Evolutionary conservation across 768 basidiomycete species (phyloP), one percentile per base, ranked within the genome.

Genomic region (Imleria badia): DNA sequence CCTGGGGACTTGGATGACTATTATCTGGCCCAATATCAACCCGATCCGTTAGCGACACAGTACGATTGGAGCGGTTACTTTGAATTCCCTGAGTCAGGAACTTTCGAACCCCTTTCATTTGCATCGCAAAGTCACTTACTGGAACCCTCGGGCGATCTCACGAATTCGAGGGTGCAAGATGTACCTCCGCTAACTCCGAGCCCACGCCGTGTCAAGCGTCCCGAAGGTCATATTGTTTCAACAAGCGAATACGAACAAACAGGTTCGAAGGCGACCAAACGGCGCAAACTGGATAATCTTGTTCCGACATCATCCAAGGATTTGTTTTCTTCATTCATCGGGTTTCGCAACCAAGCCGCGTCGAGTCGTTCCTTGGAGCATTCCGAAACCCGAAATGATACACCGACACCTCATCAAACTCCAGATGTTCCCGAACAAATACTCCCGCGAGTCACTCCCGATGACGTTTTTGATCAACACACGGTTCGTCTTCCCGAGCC

Each of bases 401-500:
- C 41, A 39, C 46, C 58, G 14, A 45, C 31, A 20, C 48, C 45
- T n/a, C 33, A 55, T 50, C 51, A 56, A 45, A 43, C 31, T 7
- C 29, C 15, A 55, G 48, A 33, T 29, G 36, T 55, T 30, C 45
- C 45, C 14, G 56, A 63, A 29, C 56, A 61, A 54, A 54, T 55
- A 31, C 57, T 46, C 22, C 63, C 66, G 44, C 66, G 58, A 15
- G 62, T 33, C 43, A 59, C 73, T 19, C 81, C 82, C 11, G 60
- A 67, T 34, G 77, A 78, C 33, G 56, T 84, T 15, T 70, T 73
- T 46, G 68, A 75, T 58, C 55, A 62, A 35, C 73, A 75, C 54
- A 85, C 84, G 15, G 65, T 85, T 29, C 64, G 64, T 36, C 66
- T 80, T 39, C 77, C 79, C 8, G 56, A 68, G 6, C 46, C 60